Conservation (phyloP, 441 rosid species). For the Sinapis alba region DNA sequence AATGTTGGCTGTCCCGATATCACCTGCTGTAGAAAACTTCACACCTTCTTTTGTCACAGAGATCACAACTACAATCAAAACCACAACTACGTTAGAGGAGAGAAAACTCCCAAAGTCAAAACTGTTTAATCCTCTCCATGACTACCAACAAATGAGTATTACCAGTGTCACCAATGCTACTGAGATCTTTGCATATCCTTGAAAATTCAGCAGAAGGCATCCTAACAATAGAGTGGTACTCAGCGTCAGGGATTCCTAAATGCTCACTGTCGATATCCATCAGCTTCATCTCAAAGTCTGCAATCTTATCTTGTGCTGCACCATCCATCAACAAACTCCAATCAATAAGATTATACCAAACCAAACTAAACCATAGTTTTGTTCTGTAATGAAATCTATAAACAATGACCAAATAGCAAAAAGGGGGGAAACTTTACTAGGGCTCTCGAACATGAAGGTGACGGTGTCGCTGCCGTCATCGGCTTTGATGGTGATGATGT, state of each 20-base stretch:
- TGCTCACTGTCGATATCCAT: constrained; percentile 99
- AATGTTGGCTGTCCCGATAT: constrained; percentile 90
- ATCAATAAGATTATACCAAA: not conserved
- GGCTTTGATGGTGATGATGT: constrained; percentile 93
- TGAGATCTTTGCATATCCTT: constrained; percentile 89
- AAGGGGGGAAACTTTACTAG: constrained; percentile 57
- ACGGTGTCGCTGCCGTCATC: constrained; percentile 97
- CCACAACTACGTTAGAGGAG: not conserved
- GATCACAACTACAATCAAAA: constrained; percentile 62
- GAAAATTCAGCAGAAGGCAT: constrained; percentile 93
- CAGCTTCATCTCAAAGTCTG: constrained; percentile 95
- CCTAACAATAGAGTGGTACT: constrained; percentile 88
- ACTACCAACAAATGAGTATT: not conserved
- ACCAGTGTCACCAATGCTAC: constrained; percentile 94
- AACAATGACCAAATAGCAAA: not conserved
- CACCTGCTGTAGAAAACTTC: constrained; percentile 91
- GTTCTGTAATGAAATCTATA: not conserved
- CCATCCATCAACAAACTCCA: constrained; percentile 13
- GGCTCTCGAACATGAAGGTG: constrained; percentile 99
- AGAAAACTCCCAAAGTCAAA: constrained; percentile 4
- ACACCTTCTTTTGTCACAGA: constrained; percentile 97
- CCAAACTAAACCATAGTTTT: not conserved
- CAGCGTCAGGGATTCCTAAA: constrained; percentile 97
- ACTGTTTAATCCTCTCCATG: not conserved
- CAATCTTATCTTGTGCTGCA: constrained; percentile 92